Base-by-base conservation (phyloP, 345 rosid species). In the Combretum micranthum region DNA sequence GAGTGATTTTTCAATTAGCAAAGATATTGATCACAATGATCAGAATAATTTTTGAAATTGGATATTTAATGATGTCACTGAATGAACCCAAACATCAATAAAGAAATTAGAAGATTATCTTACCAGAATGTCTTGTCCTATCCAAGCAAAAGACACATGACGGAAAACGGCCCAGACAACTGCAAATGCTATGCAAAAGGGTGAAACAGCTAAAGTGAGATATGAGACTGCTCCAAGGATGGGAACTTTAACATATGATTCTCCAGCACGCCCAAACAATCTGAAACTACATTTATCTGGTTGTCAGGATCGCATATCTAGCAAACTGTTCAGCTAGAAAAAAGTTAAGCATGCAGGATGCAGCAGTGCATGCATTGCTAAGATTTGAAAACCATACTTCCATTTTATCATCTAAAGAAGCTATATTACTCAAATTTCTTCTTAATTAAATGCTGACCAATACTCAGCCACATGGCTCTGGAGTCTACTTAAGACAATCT, bases 91-190 rank as follows among this genome's bases (percentile, higher is more conserved):
- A 44, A 25, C 4, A 19, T 17, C 12, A 0, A 22, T 12, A 17
- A 54, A 37, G 19, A 54, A 32, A 32, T 37, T 18, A 48, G 20
- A 51, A 15, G 46, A 32, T 48, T 53, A 6, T 70, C 94, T 89
- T 80, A 93, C 97, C 76, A 93, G 99, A 70, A 93, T 82, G 74
- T 93, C 96, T 93, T 93, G 97, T 60, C 96, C 99, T 70, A 93
- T 93, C 97, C 97, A 93, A 69, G 99, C 96, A 69, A 73, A 79
- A 42, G 89, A 68, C 73, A 53, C 53, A 55, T 56, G 77, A 20
- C 97, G 90, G 62, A 62, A 75, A 47, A 83, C 77, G 63, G 94
- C 97, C 99, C 99, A 93, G 43, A 83, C 67, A 59, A 83, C 91
- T 58, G 99, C 79, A 87, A 85, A 93, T 55, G 87, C 70, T 69